Evolutionary conservation across 2,329 filamentous ascomycete species (phyloP), one percentile per base, ranked within the genome.

Genomic region (Colletotrichum zoysiae): DNA sequence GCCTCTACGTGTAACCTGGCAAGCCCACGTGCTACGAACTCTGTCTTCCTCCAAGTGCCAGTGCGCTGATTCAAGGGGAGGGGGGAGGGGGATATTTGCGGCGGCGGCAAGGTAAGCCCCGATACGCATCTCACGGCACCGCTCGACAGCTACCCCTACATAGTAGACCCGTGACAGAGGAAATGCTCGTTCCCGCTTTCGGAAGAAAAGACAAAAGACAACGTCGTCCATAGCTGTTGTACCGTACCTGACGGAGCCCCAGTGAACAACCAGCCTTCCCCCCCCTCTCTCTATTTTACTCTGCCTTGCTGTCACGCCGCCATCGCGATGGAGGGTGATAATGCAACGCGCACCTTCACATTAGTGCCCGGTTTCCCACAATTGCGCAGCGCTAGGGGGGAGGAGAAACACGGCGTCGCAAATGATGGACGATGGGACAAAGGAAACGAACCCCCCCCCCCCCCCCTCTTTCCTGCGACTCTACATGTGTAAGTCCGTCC

Each of bases 331-430:
- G 23, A 33, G 3, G 23, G 14, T 11, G 8, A n/a, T 11, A n/a
- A 46, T 23, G n/a, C n/a, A 1, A 58, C n/a, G 40, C 61, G 66
- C 11, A 57, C 40, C 64, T 51, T 26, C 35, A 59, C 58, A 48
- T 46, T 48, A 58, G 53, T 63, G 69, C 60, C 46, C 65, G 69
- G 59, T 56, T 56, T 55, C 44, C 69, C 65, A 71, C 59, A 64
- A 71, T 71, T 64, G 59, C 65, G 65, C 65, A 71, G 65, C 65
- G 38, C 44, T 59, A 71, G 69, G 69, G 53, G 20, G 1, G 46
- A 1, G 9, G 7, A 20, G 44, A n/a, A n/a, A n/a, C 65, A 64
- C 69, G 44, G 53, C 69, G 69, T 71, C 69, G 69, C 46, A 71
- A n/a, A n/a, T n/a, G n/a, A 59, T 69, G 59, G 57, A 38, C 44